A percentile compares a stretch with the other conserved stretches of the same genome.
phyloP scores from a whole-genome alignment of 306 rosid genomes.

The Abrus pulchellus region DNA sequence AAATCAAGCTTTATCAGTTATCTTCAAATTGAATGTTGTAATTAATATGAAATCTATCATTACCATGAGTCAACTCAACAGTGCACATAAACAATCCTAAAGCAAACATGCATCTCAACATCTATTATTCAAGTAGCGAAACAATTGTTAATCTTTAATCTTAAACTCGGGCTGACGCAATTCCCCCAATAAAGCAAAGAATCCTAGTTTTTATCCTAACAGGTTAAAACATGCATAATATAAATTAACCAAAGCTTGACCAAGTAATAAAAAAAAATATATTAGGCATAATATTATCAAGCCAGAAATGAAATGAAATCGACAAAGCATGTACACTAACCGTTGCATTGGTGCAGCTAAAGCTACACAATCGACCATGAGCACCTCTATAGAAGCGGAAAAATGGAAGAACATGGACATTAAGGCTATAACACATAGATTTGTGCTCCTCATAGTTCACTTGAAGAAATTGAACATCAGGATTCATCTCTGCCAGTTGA shows the following conservation, averaged over 20 bases:
- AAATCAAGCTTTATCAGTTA: conserved; percentile 26
- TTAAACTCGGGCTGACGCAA: not conserved
- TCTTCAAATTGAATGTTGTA: conserved; percentile 8
- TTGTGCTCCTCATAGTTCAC: conserved; percentile 88
- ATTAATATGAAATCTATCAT: conserved; percentile 22
- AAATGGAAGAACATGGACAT: conserved; percentile 91
- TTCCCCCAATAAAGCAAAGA: not conserved
- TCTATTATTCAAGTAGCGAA: conserved; percentile 14
- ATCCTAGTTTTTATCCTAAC: not conserved
- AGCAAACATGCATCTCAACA: not conserved
- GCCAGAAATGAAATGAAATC: conserved; percentile 3
- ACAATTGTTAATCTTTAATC: conserved; percentile 19
- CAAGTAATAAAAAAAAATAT: conserved; percentile 9
- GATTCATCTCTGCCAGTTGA: conserved; percentile 88
- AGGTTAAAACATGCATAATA: not conserved
- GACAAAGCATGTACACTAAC: conserved; percentile 57
- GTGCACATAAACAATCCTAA: conserved; percentile 27
- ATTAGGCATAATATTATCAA: not conserved
- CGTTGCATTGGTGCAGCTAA: conserved; percentile 97
- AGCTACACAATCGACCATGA: conserved; percentile 89
- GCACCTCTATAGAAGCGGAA: conserved; percentile 93
- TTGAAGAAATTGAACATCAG: conserved; percentile 80
- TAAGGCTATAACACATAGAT: conserved; percentile 89
- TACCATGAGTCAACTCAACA: not conserved
- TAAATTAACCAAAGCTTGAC: conserved; percentile 35